Evolutionary conservation across 495 filamentous ascomycete genomes (phyloP), one percentile per base, ranked within the genome.

Genomic region (Penicillium silybi): DNA sequence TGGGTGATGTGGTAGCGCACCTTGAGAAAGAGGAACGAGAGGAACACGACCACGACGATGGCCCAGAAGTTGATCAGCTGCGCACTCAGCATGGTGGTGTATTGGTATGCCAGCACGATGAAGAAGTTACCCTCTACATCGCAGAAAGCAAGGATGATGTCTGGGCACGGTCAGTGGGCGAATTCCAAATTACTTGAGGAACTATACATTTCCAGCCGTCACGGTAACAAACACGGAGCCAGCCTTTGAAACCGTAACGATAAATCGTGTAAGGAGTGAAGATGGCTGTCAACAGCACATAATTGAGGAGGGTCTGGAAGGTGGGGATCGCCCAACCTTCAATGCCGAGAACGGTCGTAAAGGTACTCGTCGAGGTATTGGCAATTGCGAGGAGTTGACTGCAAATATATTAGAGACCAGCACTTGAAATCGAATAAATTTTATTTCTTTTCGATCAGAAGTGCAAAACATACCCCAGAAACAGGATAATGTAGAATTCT

Each of bases 31-130:
- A 84, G 41, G 70, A 92, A 88, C 8, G 92, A 96, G 59, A 97
- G 69, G 53, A 86, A 64, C 22, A 97, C 90, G 23, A 98, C 93
- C 50, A 93, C 84, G 17, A 92, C 89, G 53, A 98, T 98, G 57
- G 92, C 86, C 92, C 93, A 98, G 80, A 98, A 97, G 78, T 96
- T 96, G 71, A 98, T 91, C 27, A 98, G 79, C 72, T 97, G 92
- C 8, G 89, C 91, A 46, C 88, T 93, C 32, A 93, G 81, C 66
- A 92, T 86, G 62, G 85, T 93, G 43, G 91, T 95, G 71, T 96
- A 95, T 23, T 87, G 80, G 76, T 96, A 97, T 35, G 91, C 93
- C 20, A 97, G 81, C 41, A 98, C 93, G 55, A 88, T 86, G 69
- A 97, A 97, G 77, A 96, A 98, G 72, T 98, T 98, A 39, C 93